Percentiles rank a stretch among this genome's conserved stretches.
These are phyloP conservation scores for Phytophthora syringae DNA, from an alignment of 352 stramenopile genomes.

Conservation along the genomic window DNA sequence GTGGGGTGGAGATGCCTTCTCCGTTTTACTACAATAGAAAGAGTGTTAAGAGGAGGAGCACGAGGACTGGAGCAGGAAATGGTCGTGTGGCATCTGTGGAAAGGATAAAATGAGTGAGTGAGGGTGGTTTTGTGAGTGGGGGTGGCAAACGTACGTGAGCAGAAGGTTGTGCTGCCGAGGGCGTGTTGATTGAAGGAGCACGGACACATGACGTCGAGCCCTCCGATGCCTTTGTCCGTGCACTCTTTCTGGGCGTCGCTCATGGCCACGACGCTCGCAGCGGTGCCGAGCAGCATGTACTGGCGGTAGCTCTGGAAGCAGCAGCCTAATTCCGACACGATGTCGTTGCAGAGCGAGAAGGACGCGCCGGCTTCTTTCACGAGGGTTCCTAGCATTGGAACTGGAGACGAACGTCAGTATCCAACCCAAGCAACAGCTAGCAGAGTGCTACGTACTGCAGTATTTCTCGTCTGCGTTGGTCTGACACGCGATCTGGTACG, in stretches of 20 bases:
- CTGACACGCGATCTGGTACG: conserved; percentile 82
- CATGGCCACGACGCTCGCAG: conserved; percentile 50
- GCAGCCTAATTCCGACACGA: conserved; percentile 75
- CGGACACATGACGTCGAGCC: conserved; percentile 53
- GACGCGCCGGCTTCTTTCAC: conserved; percentile 53
- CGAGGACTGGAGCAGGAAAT: too few species aligned
- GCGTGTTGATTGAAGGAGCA: conserved; percentile 71
- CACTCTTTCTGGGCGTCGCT: conserved; percentile 61
- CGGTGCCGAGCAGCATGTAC: conserved; percentile 74
- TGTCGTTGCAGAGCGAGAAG: conserved; percentile 75
- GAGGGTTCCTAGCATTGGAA: conserved; percentile 61
- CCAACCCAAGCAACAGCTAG: too few species aligned
- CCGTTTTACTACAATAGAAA: too few species aligned
- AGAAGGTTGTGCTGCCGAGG: conserved; percentile 63
- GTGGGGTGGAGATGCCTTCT: too few species aligned
- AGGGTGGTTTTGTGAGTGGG: neutral
- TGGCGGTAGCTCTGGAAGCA: conserved; percentile 87
- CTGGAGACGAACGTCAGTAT: conserved; percentile 32
- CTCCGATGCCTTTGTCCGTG: conserved; percentile 41
- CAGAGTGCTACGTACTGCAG: conserved; percentile 70
- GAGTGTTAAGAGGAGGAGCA: too few species aligned
- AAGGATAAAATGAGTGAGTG: neutral
- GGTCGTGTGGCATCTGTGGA: conserved; percentile 9
- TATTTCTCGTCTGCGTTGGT: conserved; percentile 61
- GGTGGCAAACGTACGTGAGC: conserved; percentile 38